Percentiles rank a stretch among this genome's conserved stretches.
These are phyloP conservation scores for Vigna unguiculata DNA, from an alignment of 306 rosid genomes.

Conservation along the genomic window DNA sequence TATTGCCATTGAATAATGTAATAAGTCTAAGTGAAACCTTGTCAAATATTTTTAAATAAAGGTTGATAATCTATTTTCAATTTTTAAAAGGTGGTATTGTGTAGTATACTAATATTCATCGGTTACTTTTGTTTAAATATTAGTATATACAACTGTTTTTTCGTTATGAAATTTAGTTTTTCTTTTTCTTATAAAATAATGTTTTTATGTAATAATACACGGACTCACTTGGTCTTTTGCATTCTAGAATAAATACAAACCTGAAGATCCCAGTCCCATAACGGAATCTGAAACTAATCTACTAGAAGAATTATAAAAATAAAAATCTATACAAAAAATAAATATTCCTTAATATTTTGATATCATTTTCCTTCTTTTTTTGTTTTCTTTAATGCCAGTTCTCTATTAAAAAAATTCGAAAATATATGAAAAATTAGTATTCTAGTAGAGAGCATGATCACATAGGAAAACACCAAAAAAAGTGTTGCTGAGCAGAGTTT, in stretches of 20 bases:
- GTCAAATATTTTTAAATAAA: neutral
- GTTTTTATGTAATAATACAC: neutral
- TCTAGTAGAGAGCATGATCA: neutral
- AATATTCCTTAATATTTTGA: neutral
- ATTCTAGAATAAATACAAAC: neutral
- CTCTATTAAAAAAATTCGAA: neutral
- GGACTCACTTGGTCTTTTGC: neutral
- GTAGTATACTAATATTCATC: too few species aligned
- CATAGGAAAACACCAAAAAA: neutral
- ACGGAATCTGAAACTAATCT: neutral
- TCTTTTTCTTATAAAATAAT: neutral
- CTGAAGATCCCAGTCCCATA: neutral
- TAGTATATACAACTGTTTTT: neutral
- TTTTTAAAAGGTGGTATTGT: neutral
- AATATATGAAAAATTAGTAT: neutral
- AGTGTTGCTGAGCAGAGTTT: neutral
- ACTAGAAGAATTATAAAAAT: neutral
- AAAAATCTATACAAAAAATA: neutral
- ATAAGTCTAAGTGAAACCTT: neutral
- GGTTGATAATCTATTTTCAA: neutral
- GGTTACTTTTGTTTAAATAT: too few species aligned
- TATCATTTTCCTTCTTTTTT: neutral
- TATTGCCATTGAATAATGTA: neutral
- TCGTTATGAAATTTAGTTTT: neutral
- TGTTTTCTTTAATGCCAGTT: neutral